These are phyloP conservation scores for Raffaelea ambrosiae DNA, from an alignment of 2,329 filamentous ascomycete genomes.

Conservation along the genomic window DNA sequence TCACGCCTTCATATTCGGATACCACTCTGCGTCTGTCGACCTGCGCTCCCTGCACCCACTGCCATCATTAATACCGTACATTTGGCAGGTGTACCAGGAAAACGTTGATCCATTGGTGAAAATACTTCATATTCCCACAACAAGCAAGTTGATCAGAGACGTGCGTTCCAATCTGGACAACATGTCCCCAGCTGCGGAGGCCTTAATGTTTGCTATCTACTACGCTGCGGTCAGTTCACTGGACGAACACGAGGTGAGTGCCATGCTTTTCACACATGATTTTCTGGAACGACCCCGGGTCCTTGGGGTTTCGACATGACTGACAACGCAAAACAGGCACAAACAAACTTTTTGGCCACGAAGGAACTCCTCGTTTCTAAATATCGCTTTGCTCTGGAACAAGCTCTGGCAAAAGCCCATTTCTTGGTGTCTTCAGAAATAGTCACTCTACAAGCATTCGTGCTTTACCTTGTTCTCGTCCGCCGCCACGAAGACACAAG, in stretches of 20 bases:
- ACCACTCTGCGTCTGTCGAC: constrained; percentile 62
- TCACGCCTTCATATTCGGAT: constrained; percentile 65
- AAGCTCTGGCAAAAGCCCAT: constrained; percentile 51
- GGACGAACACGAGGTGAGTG: constrained; percentile 47
- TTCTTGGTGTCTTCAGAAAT: constrained; percentile 53
- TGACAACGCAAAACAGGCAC: not conserved
- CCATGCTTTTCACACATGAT: too few relatives aligned
- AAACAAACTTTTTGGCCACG: constrained; percentile 39
- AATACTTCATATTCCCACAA: constrained; percentile 36
- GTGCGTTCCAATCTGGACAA: constrained; percentile 50
- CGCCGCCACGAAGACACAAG: constrained; percentile 41
- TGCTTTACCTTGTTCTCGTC: constrained; percentile 47
- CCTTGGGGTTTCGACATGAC: not conserved
- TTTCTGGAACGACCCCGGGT: not conserved
- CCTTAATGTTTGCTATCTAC: constrained; percentile 56
- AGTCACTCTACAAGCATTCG: constrained; percentile 51
- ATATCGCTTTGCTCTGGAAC: constrained; percentile 47
- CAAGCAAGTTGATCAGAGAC: constrained; percentile 28
- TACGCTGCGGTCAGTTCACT: constrained; percentile 50
- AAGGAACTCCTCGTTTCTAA: constrained; percentile 35
- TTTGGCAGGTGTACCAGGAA: constrained; percentile 40
- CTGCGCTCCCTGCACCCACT: constrained; percentile 37
- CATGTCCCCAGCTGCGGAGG: constrained; percentile 48
- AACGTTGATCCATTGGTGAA: constrained; percentile 39
- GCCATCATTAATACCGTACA: constrained; percentile 45